Percentiles rank a stretch among this genome's conserved stretches.
phyloP scores from a whole-genome alignment of 169 alveolate species.

The Neospora caninum region DNA sequence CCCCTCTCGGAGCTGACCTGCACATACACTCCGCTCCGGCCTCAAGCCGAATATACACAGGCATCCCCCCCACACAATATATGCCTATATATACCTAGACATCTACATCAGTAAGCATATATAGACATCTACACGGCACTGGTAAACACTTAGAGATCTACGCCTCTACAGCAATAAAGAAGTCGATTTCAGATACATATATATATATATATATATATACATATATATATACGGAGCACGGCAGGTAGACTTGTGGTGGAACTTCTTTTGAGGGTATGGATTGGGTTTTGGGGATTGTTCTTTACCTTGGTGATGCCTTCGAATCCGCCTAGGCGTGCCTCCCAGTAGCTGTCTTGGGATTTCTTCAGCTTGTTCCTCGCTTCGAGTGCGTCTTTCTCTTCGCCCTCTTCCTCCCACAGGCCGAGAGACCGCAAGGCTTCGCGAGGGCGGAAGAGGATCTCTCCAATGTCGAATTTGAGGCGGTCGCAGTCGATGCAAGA shows the following conservation, averaged over 20 bases:
- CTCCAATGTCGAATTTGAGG: constrained; percentile 9
- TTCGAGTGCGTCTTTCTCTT: not conserved
- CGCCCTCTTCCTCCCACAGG: not conserved
- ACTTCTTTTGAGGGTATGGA: not conserved
- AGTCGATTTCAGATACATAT: not conserved
- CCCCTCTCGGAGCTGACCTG: too few relatives aligned
- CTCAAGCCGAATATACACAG: too few relatives aligned
- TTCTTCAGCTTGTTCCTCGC: not conserved
- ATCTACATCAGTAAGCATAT: too few relatives aligned
- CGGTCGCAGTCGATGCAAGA: not conserved
- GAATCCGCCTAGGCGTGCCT: not conserved
- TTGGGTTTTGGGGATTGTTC: not conserved
- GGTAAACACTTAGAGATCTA: not conserved
- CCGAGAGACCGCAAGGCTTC: constrained; percentile 2
- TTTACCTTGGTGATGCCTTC: not conserved
- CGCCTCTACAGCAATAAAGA: not conserved
- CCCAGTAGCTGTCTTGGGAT: not conserved
- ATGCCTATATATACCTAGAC: too few relatives aligned
- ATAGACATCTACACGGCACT: too few relatives aligned
- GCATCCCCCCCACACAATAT: too few relatives aligned
- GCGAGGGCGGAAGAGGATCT: constrained; percentile 31
- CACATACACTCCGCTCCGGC: too few relatives aligned
- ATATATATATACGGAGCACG: not conserved
- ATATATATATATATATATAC: not conserved
- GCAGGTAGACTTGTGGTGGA: not conserved